phyloP scores from a whole-genome alignment of 2,329 filamentous ascomycete genomes.

The Trichoderma cornu-damae region DNA sequence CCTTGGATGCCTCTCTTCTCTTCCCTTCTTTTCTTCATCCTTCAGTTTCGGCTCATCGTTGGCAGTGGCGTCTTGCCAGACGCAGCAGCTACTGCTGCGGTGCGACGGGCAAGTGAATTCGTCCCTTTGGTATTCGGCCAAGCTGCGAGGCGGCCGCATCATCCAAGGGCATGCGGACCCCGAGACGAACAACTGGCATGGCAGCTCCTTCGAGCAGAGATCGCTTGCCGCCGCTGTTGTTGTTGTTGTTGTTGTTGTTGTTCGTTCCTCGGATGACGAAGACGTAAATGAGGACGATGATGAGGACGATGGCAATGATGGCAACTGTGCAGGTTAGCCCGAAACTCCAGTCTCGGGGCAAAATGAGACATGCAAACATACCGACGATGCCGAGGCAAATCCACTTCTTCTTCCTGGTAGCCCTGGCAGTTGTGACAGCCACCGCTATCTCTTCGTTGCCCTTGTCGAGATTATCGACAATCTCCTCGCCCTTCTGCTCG shows the following conservation, averaged over 20 bases:
- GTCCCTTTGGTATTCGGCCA: not conserved
- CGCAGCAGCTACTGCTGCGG: not conserved
- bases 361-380: slow-evolving; percentile 35
- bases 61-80: not conserved
- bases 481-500: slow-evolving; percentile 80
- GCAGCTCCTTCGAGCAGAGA: slow-evolving; percentile 25
- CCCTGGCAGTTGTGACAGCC: slow-evolving; percentile 76
- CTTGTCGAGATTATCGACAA: slow-evolving; percentile 76
- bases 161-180: not conserved
- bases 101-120: slow-evolving; percentile 10
- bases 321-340: slow-evolving; percentile 39
- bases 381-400: slow-evolving; percentile 75
- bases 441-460: slow-evolving; percentile 76
- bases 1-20: not conserved
- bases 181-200: not conserved
- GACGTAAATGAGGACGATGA: slow-evolving; percentile 48
- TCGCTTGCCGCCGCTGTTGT: slow-evolving; percentile 30
- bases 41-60: not conserved
- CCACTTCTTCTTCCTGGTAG: slow-evolving; percentile 92
- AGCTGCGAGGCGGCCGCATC: not conserved
- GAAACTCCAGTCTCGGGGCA: not conserved
- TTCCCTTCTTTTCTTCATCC: not conserved
- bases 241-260: slow-evolving; percentile 26
- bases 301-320: slow-evolving; percentile 49
- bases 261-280: slow-evolving; percentile 35